phyloP scores from a whole-genome alignment of 441 rosid genomes.

The Pelargonium australe region DNA sequence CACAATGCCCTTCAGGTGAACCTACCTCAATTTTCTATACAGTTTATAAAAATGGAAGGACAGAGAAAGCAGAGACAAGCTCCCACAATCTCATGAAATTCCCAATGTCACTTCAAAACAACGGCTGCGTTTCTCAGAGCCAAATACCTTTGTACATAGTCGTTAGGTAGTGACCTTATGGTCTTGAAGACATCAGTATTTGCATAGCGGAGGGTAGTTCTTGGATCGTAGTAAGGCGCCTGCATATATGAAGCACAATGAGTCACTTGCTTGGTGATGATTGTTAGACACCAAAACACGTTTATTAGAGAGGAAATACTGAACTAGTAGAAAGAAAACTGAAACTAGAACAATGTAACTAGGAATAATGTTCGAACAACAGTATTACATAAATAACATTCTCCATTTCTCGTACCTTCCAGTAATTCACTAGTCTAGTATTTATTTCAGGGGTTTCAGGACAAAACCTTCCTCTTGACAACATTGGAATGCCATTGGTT shows the following conservation, averaged over 20 bases:
- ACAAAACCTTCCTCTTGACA: no score
- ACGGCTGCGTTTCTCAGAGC: constrained; percentile 84
- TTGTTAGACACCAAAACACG: no score
- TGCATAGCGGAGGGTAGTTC: constrained; percentile 79
- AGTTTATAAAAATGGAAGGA: not conserved
- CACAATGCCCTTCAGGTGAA: not conserved
- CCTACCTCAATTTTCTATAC: not conserved
- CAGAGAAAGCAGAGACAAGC: not conserved
- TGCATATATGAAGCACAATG: constrained; percentile 22
- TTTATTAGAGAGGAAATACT: no score
- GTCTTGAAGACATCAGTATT: constrained; percentile 71
- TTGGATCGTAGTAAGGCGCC: constrained; percentile 90
- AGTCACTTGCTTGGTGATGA: not conserved
- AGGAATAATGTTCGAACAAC: no score
- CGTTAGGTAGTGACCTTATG: constrained; percentile 70
- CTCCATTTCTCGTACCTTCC: no score
- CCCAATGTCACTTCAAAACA: constrained; percentile 44
- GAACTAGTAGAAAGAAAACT: no score
- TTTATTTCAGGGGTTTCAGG: no score
- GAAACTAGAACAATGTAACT: no score
- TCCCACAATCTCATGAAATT: not conserved
- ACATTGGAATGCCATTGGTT: no score
- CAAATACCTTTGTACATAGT: constrained; percentile 75
- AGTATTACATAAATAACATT: no score
- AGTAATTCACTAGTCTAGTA: no score